Evolutionary conservation across 2,329 filamentous ascomycete genomes (phyloP), one percentile per base, ranked within the genome.

Genomic region (Neoscytalidium dimidiatum): DNA sequence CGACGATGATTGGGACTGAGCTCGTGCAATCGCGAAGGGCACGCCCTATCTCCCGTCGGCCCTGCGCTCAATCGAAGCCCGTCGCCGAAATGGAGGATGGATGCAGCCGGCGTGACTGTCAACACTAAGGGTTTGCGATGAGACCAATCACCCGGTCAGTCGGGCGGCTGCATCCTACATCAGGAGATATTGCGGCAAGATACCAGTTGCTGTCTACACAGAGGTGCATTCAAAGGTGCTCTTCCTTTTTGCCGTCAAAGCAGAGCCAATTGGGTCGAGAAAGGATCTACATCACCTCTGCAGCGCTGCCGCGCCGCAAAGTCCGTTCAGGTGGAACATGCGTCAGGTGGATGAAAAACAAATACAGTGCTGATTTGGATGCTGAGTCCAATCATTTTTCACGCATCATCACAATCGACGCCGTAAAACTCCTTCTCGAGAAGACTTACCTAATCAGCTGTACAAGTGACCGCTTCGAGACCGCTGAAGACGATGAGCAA

Each of bases 1-100:
- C 66, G 82, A 83, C 33, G 82, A 84, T 68, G 83, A 86, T 65
- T 86, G 83, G 83, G 83, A 80, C 64, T 81, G 74, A 79, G 49
- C 8, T 8, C 26, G n/a, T 3, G 26, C 29, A 41, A 26, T 19
- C n/a, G 28, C 26, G 8, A 35, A 60, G 38, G 3, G 23, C 6
- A 21, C 14, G n/a, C n/a, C 35, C 23, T 26, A 23, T 33, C 38
- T 17, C n/a, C 17, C 52, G 11, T 28, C 44, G 33, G 13, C 19
- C 61, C 21, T 4, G 31, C 11, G 4, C 46, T 23, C n/a, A 21
- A 23, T 31, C 61, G 21, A 17, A 43, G 43, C 33, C 9, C 33
- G 49, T 35, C 28, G 38, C 49, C 38, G 38, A 21, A 14, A 19
- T 44, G 9, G 52, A 64, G 51, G 38, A 13, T 44, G 9, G n/a